Base-by-base conservation (phyloP, 495 filamentous ascomycete species). In the Penicillium steckii region DNA sequence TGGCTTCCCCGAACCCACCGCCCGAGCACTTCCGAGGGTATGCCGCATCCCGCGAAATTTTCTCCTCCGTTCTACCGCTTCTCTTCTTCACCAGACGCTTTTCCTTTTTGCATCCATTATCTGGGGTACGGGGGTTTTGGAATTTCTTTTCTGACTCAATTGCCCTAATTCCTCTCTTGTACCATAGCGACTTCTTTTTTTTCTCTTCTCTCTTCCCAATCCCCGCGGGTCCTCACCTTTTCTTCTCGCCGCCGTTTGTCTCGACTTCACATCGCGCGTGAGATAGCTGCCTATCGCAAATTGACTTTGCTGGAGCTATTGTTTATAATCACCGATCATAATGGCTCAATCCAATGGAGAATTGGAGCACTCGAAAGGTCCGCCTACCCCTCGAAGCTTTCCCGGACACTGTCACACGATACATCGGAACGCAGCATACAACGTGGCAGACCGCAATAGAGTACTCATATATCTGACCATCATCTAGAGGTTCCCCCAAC, bases 1-100 rank as follows among this genome's bases (percentile, higher is more conserved):
- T 48, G 49, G 15, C 56, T 65, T 65, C 62, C 59, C 59, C 59
- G 62, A 59, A 62, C 58, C 59, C 55, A 65, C 61, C 68, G 63
- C 70, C 72, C 73, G 73, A 76, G 64, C 68, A 62, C 64, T 71
- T 70, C 73, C 73, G 73, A 74, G 65, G 67, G 62, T 67, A 65
- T 68, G 59, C 71, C 69, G 71, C 61, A 61, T 59, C 69, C 33
- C 64, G 67, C 65, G 66, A 72, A 73, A 72, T 72, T 75, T 75
- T 75, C 68, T 70, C 67, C 68, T 58, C 60, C 59, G 51, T 57
- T 65, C 61, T 55, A 62, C 56, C 57, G 46, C 50, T 51, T 56
- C 51, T 51, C 54, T 62, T 59, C 52, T 53, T 56, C 48, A 24
- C 51, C 46, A 53, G 46, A 48, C 33, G 47, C 58, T 64, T 61